Base-by-base conservation (phyloP, 805 yeast species). In the Cyberlindnera samutprakarnensis region DNA sequence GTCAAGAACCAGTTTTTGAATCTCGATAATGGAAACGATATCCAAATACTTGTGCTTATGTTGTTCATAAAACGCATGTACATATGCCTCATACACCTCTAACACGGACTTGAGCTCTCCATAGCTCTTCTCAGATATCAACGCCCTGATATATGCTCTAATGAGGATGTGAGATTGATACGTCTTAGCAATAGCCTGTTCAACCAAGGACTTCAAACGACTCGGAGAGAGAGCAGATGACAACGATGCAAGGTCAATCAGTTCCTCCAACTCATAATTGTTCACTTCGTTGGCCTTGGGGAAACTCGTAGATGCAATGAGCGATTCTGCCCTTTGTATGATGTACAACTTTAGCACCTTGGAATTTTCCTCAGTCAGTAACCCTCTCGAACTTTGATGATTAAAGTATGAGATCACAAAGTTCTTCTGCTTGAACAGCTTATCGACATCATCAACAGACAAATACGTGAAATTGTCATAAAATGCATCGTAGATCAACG, bases 281-380 rank as follows among this genome's bases (percentile, higher is more conserved):
- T 55, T 50, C 31, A 32, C 4, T 32, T 61, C 64, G 9, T 58
- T 52, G 2, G 77, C 72, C 19, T 49, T 54, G 0, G 78, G 78
- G 39, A 72, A 72, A 7, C 48, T 46, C 2, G 61, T 39, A 0
- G 42, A 27, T 3, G 49, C 32, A 14, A 64, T 26, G 2, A 56
- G 33, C 0, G 18, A 4, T 6, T 27, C 17, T 4, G 49, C 31
- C 16, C 47, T 39, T 11, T 17, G n/a, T 4, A 25, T 7, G 21
- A 45, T 36, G 30, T 37, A 47, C 7, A 27, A 8, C 8, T 35
- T 28, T 3, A 42, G 23, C 2, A 38, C 49, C 7, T 32, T 17
- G 10, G 15, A n/a, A 6, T 12, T 18, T 13, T 21, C 13, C 15
- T 21, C 11, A 13, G 25, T 19, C 17, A 14, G 23, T 7, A 15